These are phyloP conservation scores for Chrysoporthe deuterocubensis DNA, from an alignment of 2,329 filamentous ascomycete genomes.

Conservation along the genomic window DNA sequence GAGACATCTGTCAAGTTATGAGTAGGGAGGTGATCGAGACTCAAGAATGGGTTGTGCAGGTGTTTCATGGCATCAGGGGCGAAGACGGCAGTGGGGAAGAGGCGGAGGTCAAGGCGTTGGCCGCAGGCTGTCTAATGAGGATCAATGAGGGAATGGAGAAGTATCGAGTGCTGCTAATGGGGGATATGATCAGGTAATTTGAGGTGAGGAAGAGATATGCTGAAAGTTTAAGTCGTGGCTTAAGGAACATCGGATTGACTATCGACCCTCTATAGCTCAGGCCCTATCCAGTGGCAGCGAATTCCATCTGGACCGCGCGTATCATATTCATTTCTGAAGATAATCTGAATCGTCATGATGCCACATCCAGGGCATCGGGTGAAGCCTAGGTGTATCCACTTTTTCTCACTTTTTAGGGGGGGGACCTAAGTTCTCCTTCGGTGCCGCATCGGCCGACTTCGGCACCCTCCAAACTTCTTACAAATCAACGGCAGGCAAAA, in stretches of 20 bases:
- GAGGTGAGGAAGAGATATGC: not conserved
- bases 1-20: constrained; percentile 73
- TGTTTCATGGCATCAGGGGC: constrained; percentile 68
- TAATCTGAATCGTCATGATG: not conserved
- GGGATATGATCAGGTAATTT: constrained; percentile 57
- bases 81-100: constrained; percentile 66
- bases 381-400: not conserved
- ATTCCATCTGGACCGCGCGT: not conserved
- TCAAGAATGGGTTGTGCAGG: constrained; percentile 78
- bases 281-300: not conserved
- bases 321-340: not conserved
- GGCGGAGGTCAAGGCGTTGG: constrained; percentile 77
- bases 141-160: constrained; percentile 81
- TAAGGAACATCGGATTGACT: not conserved
- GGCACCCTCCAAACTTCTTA: constrained; percentile 22
- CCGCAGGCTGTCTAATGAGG: constrained; percentile 77
- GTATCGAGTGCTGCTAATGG: constrained; percentile 77
- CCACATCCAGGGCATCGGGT: not conserved
- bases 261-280: not conserved
- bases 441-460: constrained; percentile 4
- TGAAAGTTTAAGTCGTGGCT: not conserved
- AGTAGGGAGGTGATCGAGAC: constrained; percentile 82
- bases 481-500: constrained; percentile 29
- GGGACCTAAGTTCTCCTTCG: not conserved
- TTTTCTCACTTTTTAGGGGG: not conserved